A percentile compares a stretch with the other conserved stretches of the same genome.
phyloP scores from a whole-genome alignment of 2,329 filamentous ascomycete species.

The Colletotrichum plurivorum region DNA sequence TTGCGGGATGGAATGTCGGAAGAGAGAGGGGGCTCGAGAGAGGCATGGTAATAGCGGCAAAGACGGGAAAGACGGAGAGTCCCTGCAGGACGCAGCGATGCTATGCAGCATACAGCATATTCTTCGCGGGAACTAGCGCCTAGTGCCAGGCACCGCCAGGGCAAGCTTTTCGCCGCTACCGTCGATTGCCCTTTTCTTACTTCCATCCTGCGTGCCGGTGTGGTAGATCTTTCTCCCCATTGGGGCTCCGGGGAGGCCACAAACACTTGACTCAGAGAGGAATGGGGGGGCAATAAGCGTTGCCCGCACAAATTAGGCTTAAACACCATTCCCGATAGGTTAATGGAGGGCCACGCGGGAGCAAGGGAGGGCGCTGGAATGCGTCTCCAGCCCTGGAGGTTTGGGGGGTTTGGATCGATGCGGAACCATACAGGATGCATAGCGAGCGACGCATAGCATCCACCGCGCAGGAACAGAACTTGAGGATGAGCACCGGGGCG shows the following conservation, averaged over 20 bases:
- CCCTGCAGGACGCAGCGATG: constrained; percentile 34
- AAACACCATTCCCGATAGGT: constrained; percentile 13
- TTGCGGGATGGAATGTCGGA: constrained; percentile 4
- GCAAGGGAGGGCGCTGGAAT: not conserved
- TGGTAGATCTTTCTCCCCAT: constrained; percentile 1
- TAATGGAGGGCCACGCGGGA: constrained; percentile 1
- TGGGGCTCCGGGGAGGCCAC: not conserved
- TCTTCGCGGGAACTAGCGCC: constrained; percentile 29
- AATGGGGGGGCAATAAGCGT: not conserved
- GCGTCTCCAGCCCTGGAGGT: not conserved
- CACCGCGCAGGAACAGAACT: too few species aligned
- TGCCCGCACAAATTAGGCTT: constrained; percentile 1
- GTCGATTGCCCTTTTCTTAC: constrained; percentile 1
- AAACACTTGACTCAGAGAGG: constrained; percentile 13
- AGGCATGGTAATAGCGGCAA: not conserved
- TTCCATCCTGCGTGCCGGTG: not conserved
- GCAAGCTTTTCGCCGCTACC: constrained; percentile 29
- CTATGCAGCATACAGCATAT: constrained; percentile 2
- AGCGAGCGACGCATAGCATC: too few species aligned
- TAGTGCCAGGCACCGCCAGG: constrained; percentile 37
- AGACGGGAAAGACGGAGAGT: not conserved
- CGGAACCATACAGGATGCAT: too few species aligned
- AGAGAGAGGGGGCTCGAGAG: not conserved
- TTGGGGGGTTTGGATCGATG: not conserved
- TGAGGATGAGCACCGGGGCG: not conserved